These are phyloP conservation scores for Chimonanthus salicifolius DNA, from an alignment of 164 flowering plant species.

Conservation along the genomic window DNA sequence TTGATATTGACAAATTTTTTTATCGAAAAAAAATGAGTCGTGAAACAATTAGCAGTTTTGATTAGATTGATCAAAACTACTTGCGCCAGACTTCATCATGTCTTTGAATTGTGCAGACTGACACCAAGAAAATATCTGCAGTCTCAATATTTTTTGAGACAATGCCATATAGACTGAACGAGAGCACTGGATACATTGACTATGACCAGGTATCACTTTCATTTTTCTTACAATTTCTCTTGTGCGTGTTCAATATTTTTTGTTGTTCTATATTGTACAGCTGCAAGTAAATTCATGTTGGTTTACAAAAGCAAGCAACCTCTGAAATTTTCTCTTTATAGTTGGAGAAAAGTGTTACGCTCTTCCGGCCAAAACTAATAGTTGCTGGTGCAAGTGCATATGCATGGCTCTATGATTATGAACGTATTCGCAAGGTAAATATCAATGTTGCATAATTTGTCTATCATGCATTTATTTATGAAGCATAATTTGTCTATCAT, in stretches of 20 bases:
- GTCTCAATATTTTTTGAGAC: too few relatives aligned
- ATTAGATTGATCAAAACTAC: not conserved
- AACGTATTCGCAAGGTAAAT: constrained; percentile 79
- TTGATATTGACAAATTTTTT: too few relatives aligned
- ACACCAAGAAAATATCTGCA: too few relatives aligned
- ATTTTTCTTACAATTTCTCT: not conserved
- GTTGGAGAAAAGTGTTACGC: constrained; percentile 91
- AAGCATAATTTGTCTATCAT: not conserved
- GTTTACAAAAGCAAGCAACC: not conserved
- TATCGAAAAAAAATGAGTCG: too few relatives aligned
- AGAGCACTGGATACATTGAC: constrained; percentile 79
- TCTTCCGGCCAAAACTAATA: constrained; percentile 87
- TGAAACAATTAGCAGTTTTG: not conserved
- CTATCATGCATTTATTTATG: too few relatives aligned
- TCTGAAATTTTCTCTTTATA: constrained; percentile 21
- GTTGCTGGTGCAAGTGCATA: constrained; percentile 99
- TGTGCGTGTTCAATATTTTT: not conserved
- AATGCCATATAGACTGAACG: too few relatives aligned
- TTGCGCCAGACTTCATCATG: constrained; percentile 2
- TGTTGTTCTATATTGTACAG: not conserved
- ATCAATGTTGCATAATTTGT: not conserved
- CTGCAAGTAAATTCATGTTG: not conserved
- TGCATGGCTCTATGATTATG: constrained; percentile 94
- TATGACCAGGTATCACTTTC: constrained; percentile 49
- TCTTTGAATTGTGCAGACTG: too few relatives aligned